These are phyloP conservation scores for Lactarius hatsudake DNA, from an alignment of 768 basidiomycete species.

Conservation along the genomic window DNA sequence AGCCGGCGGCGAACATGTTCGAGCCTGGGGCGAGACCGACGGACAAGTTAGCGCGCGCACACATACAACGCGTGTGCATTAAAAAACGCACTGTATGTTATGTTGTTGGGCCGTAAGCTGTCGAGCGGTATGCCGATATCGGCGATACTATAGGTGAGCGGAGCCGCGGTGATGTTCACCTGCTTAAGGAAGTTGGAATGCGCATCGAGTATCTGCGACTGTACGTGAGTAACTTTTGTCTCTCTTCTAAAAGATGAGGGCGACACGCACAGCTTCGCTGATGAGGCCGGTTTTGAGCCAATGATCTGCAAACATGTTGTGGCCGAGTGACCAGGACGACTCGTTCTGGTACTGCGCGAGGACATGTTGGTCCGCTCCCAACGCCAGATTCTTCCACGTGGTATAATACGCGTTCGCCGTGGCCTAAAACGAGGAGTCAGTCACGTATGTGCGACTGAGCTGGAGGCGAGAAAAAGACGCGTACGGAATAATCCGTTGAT, in stretches of 20 bases:
- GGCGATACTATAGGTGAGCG: not conserved
- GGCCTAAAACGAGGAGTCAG: conserved; percentile 1
- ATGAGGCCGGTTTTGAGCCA: conserved; percentile 23
- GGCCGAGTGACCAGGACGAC: conserved; percentile 22
- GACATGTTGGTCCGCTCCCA: conserved; percentile 17
- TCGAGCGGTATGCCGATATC: conserved; percentile 20
- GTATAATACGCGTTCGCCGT: not conserved
- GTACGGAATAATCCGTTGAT: conserved; percentile 3
- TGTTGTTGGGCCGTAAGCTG: conserved; percentile 11
- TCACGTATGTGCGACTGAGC: not conserved
- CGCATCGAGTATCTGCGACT: conserved; percentile 10
- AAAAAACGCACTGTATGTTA: conserved; percentile 10
- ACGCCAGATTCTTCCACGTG: conserved; percentile 17
- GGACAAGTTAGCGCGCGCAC: not conserved
- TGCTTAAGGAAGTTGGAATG: conserved; percentile 20
- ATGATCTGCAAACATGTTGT: conserved; percentile 24
- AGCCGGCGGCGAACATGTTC: conserved; percentile 22
- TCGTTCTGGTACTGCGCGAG: conserved; percentile 14
- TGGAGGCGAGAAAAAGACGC: not conserved
- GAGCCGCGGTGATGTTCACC: not conserved
- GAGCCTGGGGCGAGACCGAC: conserved; percentile 11
- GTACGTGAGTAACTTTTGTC: not conserved
- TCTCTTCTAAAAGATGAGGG: too few species aligned
- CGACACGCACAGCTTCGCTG: conserved; percentile 9
- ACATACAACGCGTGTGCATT: not conserved